These are phyloP conservation scores for Rhizopogon salebrosus DNA, from an alignment of 768 basidiomycete species.

Conservation along the genomic window DNA sequence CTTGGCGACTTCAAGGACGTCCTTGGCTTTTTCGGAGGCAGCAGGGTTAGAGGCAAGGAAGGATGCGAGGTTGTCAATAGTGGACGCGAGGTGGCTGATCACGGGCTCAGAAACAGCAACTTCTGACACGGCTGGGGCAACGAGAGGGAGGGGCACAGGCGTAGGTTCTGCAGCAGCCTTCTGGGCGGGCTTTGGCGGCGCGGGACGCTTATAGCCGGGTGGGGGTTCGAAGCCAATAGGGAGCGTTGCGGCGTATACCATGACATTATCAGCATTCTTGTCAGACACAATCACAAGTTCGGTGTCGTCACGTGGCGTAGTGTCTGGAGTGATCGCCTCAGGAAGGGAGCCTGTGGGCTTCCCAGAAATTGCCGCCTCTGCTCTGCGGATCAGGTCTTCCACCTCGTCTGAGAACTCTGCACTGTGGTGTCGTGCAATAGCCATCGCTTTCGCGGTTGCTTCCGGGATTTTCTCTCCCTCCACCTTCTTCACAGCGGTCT, in stretches of 20 bases:
- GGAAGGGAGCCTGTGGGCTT: conserved; percentile 30
- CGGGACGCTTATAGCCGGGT: conserved; percentile 73
- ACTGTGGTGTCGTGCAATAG: conserved; percentile 39
- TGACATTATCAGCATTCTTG: conserved; percentile 23
- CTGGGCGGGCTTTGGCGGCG: conserved; percentile 41
- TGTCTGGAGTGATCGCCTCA: conserved; percentile 21
- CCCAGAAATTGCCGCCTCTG: conserved; percentile 63
- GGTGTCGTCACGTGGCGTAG: conserved; percentile 18
- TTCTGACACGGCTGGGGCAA: conserved; percentile 76
- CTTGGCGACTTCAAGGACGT: conserved; percentile 77
- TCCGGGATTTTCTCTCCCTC: conserved; percentile 22
- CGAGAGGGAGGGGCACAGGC: conserved; percentile 55
- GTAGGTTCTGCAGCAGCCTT: conserved; percentile 25
- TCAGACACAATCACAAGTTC: conserved; percentile 23
- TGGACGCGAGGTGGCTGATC: conserved; percentile 84
- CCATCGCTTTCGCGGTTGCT: conserved; percentile 31
- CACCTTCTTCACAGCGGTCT: conserved; percentile 42
- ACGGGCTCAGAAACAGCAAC: conserved; percentile 81
- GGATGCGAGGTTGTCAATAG: conserved; percentile 87
- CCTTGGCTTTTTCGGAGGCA: conserved; percentile 61
- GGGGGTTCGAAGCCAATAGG: conserved; percentile 96
- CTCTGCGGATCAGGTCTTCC: conserved; percentile 61
- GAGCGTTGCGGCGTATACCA: conserved; percentile 62
- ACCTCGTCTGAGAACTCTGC: conserved; percentile 58
- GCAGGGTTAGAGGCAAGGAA: conserved; percentile 74